These are phyloP conservation scores for Blastocystis sp. DNA, from an alignment of 352 stramenopile species.

Conservation along the genomic window DNA sequence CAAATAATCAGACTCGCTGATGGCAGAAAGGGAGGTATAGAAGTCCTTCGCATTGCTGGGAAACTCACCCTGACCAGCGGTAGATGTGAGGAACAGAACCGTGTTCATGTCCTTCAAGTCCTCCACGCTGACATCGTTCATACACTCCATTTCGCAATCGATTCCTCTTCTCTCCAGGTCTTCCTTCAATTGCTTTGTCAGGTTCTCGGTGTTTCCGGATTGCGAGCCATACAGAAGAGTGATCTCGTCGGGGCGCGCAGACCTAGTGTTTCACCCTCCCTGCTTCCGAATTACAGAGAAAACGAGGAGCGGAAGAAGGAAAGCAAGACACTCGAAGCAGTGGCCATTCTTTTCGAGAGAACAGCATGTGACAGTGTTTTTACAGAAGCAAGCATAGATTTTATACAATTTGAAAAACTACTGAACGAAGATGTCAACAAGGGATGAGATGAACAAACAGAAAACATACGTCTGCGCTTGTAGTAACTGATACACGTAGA, in stretches of 20 bases:
- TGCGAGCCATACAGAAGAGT: slow-evolving; percentile 69
- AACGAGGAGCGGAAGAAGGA: background rate
- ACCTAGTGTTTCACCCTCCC: background rate
- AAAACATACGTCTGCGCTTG: background rate
- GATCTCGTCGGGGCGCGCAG: slow-evolving; percentile 58
- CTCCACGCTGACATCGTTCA: slow-evolving; percentile 73
- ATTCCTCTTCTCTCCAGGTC: slow-evolving; percentile 68
- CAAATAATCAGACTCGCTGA: slow-evolving; percentile 53
- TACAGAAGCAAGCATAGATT: background rate
- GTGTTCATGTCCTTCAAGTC: slow-evolving; percentile 67
- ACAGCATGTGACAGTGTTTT: background rate
- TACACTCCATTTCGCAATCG: slow-evolving; percentile 60
- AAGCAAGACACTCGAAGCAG: background rate
- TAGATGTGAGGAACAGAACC: slow-evolving; percentile 70
- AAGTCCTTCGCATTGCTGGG: slow-evolving; percentile 71
- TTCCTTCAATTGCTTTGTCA: slow-evolving; percentile 68
- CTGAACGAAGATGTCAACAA: background rate
- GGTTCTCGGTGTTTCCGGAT: slow-evolving; percentile 69
- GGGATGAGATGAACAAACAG: no score
- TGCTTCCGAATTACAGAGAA: background rate
- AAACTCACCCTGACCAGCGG: slow-evolving; percentile 71
- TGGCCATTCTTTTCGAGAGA: background rate
- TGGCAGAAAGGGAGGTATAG: slow-evolving; percentile 66
- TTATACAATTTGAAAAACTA: background rate
- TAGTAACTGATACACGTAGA: background rate